Conservation (phyloP, 2,329 filamentous ascomycete species). For the Xylaria sp. region DNA sequence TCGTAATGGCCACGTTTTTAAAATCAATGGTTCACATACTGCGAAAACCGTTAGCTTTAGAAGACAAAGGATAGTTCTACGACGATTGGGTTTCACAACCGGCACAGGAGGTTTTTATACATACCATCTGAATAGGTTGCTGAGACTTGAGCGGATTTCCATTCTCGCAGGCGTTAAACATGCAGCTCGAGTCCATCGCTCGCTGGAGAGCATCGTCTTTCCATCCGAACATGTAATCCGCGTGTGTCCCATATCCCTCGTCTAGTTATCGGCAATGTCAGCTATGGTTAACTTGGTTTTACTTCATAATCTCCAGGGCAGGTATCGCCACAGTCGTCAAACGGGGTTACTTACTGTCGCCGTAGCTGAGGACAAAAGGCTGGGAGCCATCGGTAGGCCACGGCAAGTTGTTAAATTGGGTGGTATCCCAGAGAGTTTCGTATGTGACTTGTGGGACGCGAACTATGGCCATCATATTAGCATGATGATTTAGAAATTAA, state of each 20-base stretch:
- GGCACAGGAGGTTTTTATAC: too few species aligned
- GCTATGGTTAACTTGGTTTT: not conserved
- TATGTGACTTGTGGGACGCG: slow-evolving; percentile 50
- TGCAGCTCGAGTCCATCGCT: slow-evolving; percentile 42
- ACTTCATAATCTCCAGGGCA: too few species aligned
- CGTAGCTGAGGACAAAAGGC: slow-evolving; percentile 41
- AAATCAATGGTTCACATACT: too few species aligned
- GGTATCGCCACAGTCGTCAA: too few species aligned
- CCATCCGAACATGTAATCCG: slow-evolving; percentile 49
- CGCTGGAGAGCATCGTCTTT: slow-evolving; percentile 41
- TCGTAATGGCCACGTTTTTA: too few species aligned
- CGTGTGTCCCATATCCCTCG: slow-evolving; percentile 45
- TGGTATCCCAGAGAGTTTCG: slow-evolving; percentile 53
- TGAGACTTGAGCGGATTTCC: slow-evolving; percentile 39
- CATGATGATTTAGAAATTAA: not conserved
- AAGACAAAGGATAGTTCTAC: too few species aligned
- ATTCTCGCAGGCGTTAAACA: slow-evolving; percentile 42
- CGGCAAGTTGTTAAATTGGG: slow-evolving; percentile 45
- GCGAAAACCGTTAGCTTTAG: too few species aligned
- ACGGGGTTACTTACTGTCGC: slow-evolving; percentile 28
- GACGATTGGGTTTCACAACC: too few species aligned
- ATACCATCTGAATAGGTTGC: slow-evolving; percentile 35
- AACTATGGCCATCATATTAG: slow-evolving; percentile 24
- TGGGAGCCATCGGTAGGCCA: slow-evolving; percentile 45
- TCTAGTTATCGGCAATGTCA: not conserved